Conservation (phyloP, 1,284 basidiomycete species). For the Boletus smithii region DNA sequence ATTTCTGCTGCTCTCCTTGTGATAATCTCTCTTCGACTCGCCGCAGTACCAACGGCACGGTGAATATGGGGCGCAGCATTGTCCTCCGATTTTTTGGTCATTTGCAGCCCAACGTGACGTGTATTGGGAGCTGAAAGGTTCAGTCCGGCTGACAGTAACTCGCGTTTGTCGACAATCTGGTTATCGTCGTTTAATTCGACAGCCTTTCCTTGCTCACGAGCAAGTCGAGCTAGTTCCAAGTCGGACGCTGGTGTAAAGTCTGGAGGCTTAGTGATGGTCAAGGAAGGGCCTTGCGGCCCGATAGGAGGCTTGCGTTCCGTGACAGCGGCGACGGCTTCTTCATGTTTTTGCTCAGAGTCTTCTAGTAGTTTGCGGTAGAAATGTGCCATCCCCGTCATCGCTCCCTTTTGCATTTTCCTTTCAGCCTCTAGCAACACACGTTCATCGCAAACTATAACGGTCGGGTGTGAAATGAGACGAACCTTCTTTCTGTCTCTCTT, state of each 20-base stretch:
- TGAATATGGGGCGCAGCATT: conserved; percentile 46
- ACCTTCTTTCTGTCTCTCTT: conserved; percentile 86
- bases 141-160: conserved; percentile 86
- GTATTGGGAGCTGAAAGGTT: conserved; percentile 86
- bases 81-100: conserved; percentile 26
- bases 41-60: conserved; percentile 77
- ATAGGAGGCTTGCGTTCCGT: conserved; percentile 49
- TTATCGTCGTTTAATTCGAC: conserved; percentile 98
- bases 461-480: conserved; percentile 26
- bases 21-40: conserved; percentile 75
- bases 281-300: conserved; percentile 55
- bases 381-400: conserved; percentile 74
- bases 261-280: conserved; percentile 70
- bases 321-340: conserved; percentile 77
- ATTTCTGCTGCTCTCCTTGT: conserved; percentile 75
- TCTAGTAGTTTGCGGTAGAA: conserved; percentile 86
- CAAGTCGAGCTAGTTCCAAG: conserved; percentile 64
- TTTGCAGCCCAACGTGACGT: conserved; percentile 50
- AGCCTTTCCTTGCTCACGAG: conserved; percentile 73
- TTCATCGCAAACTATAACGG: background rate
- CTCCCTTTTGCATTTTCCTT: conserved; percentile 59
- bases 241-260: conserved; percentile 63
- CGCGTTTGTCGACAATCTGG: conserved; percentile 94
- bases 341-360: conserved; percentile 76
- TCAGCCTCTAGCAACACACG: conserved; percentile 45